phyloP scores from a whole-genome alignment of 352 stramenopile genomes.

The Blastocystis sp. region DNA sequence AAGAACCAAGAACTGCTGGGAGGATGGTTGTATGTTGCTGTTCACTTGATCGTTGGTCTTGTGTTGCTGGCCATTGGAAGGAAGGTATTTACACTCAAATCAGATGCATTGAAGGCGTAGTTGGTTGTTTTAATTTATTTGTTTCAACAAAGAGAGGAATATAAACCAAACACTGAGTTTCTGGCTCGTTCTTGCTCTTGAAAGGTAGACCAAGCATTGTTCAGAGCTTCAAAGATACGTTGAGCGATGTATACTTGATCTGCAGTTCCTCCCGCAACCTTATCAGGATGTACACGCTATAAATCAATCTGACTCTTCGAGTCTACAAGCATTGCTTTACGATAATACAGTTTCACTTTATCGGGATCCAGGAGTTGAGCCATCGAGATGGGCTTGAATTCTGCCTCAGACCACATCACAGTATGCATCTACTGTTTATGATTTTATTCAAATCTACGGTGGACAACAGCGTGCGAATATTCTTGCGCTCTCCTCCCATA shows the following conservation, averaged over 20 bases:
- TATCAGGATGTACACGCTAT: constrained; percentile 72
- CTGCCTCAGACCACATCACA: constrained; percentile 71
- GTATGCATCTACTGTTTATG: constrained; percentile 69
- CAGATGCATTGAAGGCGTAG: constrained; percentile 24
- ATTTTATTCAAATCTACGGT: neutral
- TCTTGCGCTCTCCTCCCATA: constrained; percentile 31
- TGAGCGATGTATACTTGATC: constrained; percentile 73
- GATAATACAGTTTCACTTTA: constrained; percentile 71
- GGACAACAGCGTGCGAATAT: constrained; percentile 54
- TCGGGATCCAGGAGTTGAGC: constrained; percentile 71
- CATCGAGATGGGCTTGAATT: constrained; percentile 72
- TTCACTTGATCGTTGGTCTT: neutral
- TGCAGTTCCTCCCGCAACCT: constrained; percentile 69
- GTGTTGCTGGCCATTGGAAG: neutral
- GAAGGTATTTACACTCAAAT: neutral
- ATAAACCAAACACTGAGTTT: neutral
- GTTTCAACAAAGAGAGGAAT: neutral
- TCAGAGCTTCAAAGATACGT: constrained; percentile 74
- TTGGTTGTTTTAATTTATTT: neutral
- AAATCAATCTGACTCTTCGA: neutral
- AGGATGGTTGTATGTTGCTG: neutral
- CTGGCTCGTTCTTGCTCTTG: constrained; percentile 64
- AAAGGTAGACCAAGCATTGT: constrained; percentile 71
- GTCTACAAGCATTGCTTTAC: constrained; percentile 69
- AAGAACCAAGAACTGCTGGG: neutral